Percentiles rank a stretch among this genome's conserved stretches.
Evolutionary conservation across 2,329 filamentous ascomycete species (phyloP).

Genomic region (Colletotrichum plurivorum): DNA sequence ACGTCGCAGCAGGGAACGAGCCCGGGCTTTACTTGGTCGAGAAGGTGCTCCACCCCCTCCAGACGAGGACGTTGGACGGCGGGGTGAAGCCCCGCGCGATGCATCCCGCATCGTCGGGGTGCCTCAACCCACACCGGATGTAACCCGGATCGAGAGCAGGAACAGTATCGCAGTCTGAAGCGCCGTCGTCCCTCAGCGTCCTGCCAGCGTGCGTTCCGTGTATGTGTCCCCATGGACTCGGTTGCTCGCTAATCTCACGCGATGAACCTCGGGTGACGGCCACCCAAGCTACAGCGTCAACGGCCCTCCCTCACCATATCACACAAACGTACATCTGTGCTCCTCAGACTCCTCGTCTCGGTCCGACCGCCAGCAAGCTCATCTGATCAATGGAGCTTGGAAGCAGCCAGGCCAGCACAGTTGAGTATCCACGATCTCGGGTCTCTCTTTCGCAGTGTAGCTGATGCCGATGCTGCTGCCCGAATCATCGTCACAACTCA

Average conservation of each 20-base stretch:
- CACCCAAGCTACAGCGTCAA: slow-evolving; percentile 34
- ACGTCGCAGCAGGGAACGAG: slow-evolving; percentile 7
- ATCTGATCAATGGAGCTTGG: not conserved
- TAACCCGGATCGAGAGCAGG: not conserved
- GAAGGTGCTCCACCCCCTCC: not conserved
- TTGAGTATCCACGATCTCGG: not conserved
- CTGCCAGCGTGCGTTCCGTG: not conserved
- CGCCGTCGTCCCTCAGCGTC: not conserved
- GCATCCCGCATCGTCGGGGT: not conserved
- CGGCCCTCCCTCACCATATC: slow-evolving; percentile 10
- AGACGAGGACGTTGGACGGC: not conserved
- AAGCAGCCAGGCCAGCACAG: not conserved
- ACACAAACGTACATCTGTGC: not conserved
- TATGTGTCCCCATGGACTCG: too few species aligned
- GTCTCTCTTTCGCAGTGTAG: not conserved
- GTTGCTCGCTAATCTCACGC: not conserved
- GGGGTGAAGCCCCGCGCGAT: slow-evolving; percentile 12
- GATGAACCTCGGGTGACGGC: not conserved
- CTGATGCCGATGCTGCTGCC: slow-evolving; percentile 1
- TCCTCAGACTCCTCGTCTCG: not conserved
- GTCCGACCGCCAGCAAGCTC: slow-evolving; percentile 11
- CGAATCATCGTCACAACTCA: slow-evolving; percentile 8
- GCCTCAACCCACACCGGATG: slow-evolving; percentile 5
- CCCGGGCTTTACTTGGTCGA: slow-evolving; percentile 2
- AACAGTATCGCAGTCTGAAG: not conserved